These are phyloP conservation scores for Schizophyllum amplum DNA, from an alignment of 1,284 basidiomycete genomes.

Conservation along the genomic window DNA sequence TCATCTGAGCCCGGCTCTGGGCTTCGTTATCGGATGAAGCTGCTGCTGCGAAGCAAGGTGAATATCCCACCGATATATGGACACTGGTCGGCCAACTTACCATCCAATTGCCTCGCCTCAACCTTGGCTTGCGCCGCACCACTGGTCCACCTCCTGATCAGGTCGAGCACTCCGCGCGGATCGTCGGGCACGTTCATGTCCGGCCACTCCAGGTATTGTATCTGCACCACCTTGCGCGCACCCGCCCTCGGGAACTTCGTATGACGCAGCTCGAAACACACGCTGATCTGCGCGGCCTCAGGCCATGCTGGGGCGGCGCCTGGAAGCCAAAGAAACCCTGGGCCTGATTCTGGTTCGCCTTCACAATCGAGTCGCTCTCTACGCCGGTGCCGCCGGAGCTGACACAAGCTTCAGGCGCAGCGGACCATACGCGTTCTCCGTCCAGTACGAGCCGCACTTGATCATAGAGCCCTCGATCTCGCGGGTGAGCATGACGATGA, in stretches of 20 bases:
- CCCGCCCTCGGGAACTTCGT: conserved; percentile 46
- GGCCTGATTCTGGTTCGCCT: neutral
- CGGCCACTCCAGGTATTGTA: conserved; percentile 90
- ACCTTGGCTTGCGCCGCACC: conserved; percentile 32
- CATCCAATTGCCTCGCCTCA: conserved; percentile 1
- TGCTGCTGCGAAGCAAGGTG: neutral
- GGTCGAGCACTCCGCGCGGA: conserved; percentile 61
- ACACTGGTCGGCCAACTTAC: neutral
- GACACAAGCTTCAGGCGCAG: conserved; percentile 57
- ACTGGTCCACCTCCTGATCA: conserved; percentile 59
- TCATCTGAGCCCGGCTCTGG: neutral
- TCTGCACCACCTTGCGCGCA: conserved; percentile 61
- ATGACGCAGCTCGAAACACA: conserved; percentile 63
- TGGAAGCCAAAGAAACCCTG: conserved; percentile 10
- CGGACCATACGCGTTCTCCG: conserved; percentile 62
- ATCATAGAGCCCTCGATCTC: conserved; percentile 84
- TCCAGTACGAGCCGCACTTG: conserved; percentile 94
- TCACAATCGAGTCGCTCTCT: conserved; percentile 1
- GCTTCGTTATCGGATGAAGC: conserved; percentile 2
- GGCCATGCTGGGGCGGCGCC: neutral
- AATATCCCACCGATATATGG: neutral
- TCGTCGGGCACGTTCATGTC: conserved; percentile 90
- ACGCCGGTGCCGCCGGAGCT: conserved; percentile 24
- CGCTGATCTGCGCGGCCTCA: conserved; percentile 43
- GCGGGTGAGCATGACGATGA: conserved; percentile 86